Base-by-base conservation (phyloP, 73 alveolate genomes). In the Breviolum minutum region DNA sequence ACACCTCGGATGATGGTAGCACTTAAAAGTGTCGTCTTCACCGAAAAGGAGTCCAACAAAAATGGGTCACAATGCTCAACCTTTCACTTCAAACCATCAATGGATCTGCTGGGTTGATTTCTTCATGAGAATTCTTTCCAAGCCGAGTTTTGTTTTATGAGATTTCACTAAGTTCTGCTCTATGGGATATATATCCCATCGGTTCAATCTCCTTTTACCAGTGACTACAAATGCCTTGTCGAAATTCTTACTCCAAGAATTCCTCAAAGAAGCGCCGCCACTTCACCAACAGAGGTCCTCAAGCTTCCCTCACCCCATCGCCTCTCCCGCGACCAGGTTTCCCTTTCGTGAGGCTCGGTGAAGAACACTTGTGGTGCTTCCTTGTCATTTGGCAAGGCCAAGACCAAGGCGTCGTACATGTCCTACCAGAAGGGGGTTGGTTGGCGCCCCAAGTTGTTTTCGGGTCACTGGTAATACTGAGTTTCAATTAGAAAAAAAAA, bases 311-410 rank as follows among this genome's bases (percentile, higher is more conserved):
- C 82, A 9, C 54, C 48, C 0, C 26, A 40, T 32, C n/a, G 27
- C 88, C 88, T 80, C 88, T 80, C 88, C 6, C 88, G 88, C 8
- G 30, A 40, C 88, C 88, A 80, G 88, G 88, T 48, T 63, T 48
- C 66, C 54, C 54, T 80, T 19, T 80, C 69, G 30, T 48, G 68
- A 16, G 88, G 88, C 88, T 83, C 76, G n/a, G 92, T 83, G 63
- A 83, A 83, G 66, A 83, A 83, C n/a, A 83, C 92, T 74, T 54
- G 92, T 7, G 92, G 92, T 27, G 92, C 92, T 26, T 83, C 76
- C 61, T 83, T 83, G 76, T 83, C 92, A 54, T 83, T 83, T 17
- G 92, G 92, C 76, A 83, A 26, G 27, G 92, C 92, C 76, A 83
- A 60, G 26, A 83, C 92, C 76, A 83, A 10, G 24, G 92, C 92